A percentile compares a stretch with the other conserved stretches of the same genome.
Evolutionary conservation across 2,329 filamentous ascomycete genomes (phyloP).

Genomic region (Ploettnerulaceae sp.): DNA sequence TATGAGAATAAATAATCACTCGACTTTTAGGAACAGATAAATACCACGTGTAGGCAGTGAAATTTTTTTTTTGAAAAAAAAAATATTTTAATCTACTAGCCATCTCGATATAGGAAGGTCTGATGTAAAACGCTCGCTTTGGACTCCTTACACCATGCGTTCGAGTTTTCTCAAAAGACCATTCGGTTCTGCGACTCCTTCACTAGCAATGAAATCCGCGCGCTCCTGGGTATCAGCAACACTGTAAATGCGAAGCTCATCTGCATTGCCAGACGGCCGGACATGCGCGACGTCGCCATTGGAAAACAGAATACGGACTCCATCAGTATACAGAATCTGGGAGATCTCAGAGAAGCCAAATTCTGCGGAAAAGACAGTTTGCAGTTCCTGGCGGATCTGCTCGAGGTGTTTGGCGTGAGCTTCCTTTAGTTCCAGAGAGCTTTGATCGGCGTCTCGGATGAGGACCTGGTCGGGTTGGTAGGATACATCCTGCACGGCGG

Average conservation of each 20-base stretch:
- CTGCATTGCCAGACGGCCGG: conserved; percentile 34
- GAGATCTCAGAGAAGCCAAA: conserved; percentile 27
- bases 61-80: no score
- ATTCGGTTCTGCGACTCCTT: conserved; percentile 30
- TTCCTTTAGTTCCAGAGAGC: conserved; percentile 12
- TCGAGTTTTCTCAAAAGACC: conserved; percentile 25
- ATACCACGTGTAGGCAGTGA: no score
- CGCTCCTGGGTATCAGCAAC: conserved; percentile 33
- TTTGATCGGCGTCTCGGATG: conserved; percentile 16
- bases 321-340: conserved; percentile 33
- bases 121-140: no score
- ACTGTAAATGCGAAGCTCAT: conserved; percentile 35
- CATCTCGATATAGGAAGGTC: no score
- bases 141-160: neutral
- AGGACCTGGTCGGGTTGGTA: conserved; percentile 19
- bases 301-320: conserved; percentile 32
- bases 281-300: conserved; percentile 35
- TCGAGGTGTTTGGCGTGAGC: conserved; percentile 16
- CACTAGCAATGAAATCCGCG: conserved; percentile 30
- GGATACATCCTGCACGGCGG: conserved; percentile 23
- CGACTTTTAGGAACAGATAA: no score
- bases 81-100: no score
- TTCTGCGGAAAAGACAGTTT: conserved; percentile 31
- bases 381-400: conserved; percentile 26
- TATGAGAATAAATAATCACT: no score